A percentile compares a stretch with the other conserved stretches of the same genome.
phyloP scores from a whole-genome alignment of 2,329 filamentous ascomycete species.

The Biscogniauxia mediterranea region DNA sequence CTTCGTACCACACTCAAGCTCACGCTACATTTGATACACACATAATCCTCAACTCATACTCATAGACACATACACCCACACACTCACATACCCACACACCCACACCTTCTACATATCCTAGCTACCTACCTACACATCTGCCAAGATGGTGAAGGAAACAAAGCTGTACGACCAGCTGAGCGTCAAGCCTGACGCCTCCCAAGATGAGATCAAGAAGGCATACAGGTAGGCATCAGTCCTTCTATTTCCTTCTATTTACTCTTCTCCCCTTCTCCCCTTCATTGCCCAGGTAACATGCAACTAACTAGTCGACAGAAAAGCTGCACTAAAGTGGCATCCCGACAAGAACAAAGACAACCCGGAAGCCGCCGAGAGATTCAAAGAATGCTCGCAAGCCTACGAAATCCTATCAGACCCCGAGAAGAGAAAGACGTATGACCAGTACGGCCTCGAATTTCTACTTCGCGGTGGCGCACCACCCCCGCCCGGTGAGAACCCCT shows the following conservation, averaged over 20 bases:
- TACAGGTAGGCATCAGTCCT: constrained; percentile 63
- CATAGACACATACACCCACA: background rate
- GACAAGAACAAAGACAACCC: constrained; percentile 98
- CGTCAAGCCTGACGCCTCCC: constrained; percentile 74
- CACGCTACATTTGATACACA: background rate
- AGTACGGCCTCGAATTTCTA: constrained; percentile 91
- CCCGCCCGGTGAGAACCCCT: constrained; percentile 62
- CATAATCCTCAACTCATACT: too few relatives aligned
- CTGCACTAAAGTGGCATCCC: constrained; percentile 87
- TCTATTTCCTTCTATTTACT: constrained; percentile 4
- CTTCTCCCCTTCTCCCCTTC: background rate
- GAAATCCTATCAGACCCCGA: constrained; percentile 97
- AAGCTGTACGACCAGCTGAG: constrained; percentile 89
- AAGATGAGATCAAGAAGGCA: constrained; percentile 97
- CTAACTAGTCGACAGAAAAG: constrained; percentile 62
- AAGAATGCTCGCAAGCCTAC: constrained; percentile 96
- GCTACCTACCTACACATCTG: constrained; percentile 31
- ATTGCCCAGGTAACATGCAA: constrained; percentile 7
- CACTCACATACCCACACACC: constrained; percentile 5
- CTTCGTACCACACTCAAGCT: background rate
- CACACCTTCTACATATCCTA: constrained; percentile 2
- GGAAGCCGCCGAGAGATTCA: constrained; percentile 87
- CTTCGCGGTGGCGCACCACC: constrained; percentile 73
- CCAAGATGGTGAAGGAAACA: constrained; percentile 83
- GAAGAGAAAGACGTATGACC: constrained; percentile 93